A percentile compares a stretch with the other conserved stretches of the same genome.
Evolutionary conservation across 768 basidiomycete species (phyloP).

Genomic region (Nidularia pulvinata): DNA sequence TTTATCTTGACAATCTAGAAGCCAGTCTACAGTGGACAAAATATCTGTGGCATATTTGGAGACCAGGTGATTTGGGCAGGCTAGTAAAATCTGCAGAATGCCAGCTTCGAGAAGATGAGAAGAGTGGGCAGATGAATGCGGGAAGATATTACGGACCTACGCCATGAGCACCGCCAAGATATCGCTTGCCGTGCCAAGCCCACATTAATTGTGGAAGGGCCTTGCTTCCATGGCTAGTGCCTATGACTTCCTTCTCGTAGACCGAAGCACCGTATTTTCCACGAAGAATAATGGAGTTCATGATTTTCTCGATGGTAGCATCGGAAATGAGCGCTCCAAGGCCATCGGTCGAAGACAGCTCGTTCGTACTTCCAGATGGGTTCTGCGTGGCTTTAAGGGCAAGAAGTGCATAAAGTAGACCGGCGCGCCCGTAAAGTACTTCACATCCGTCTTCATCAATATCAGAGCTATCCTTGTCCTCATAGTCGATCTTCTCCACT

Average conservation of each 20-base stretch:
- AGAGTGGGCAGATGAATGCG: not conserved
- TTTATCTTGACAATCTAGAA: conserved; percentile 40
- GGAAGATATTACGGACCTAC: conserved; percentile 34
- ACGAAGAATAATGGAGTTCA: conserved; percentile 43
- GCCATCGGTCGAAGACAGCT: not conserved
- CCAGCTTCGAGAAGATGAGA: conserved; percentile 33
- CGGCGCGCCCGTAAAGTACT: conserved; percentile 58
- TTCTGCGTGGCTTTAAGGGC: conserved; percentile 30
- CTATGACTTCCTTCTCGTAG: conserved; percentile 25
- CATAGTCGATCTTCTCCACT: conserved; percentile 4
- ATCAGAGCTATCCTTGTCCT: conserved; percentile 2
- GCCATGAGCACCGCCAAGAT: conserved; percentile 62
- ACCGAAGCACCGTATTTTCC: conserved; percentile 35
- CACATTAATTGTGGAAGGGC: conserved; percentile 50
- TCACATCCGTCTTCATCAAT: conserved; percentile 49
- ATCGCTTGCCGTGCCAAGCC: conserved; percentile 57
- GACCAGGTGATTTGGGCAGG: conserved; percentile 34
- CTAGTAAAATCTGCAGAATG: conserved; percentile 49
- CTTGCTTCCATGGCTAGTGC: conserved; percentile 6
- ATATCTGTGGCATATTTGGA: conserved; percentile 36
- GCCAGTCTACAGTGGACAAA: conserved; percentile 44
- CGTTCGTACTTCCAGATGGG: not conserved
- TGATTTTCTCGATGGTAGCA: conserved; percentile 26
- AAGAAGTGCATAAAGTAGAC: conserved; percentile 52
- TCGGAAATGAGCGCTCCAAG: conserved; percentile 19